Base-by-base conservation (phyloP, 768 basidiomycete genomes). In the Symmetrospora coprosmae region DNA sequence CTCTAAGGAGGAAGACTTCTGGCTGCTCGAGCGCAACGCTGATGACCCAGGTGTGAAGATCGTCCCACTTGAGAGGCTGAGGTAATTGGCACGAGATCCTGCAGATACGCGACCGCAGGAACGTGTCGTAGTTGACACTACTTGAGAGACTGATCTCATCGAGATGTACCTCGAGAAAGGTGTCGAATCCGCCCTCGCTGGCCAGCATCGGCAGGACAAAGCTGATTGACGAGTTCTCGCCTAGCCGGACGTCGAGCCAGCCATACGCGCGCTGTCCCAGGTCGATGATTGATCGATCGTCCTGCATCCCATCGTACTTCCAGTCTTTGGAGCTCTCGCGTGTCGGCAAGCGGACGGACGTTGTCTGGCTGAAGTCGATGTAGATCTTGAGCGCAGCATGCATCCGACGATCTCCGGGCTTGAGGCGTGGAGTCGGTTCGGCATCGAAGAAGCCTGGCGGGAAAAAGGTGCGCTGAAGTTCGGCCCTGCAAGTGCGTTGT, bases 281-380 rank as follows among this genome's bases (percentile, higher is more conserved):
- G 14, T 62, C 50, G 64, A 64, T 77, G 77, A 52, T 77, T 77
- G 30, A 76, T 77, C 78, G 74, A 5, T 70, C 68, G 31, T 75
- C 67, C n/a, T 56, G 50, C 17, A 60, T 7, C 31, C 81, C 82
- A 70, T 96, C 92, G 83, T 85, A 96, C 70, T 83, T 81, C 92
- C 92, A 97, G 71, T 96, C 85, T 78, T 97, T 96, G 0, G 89
- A 94, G 0, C 82, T 72, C 72, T 97, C 92, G 9, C 89, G 81
- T 60, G 91, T 91, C 2, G 92, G 92, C n/a, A 94, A 75, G 39
- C 86, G 79, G 9, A 96, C 68, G 0, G 79, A 81, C 0, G 87
- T 86, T 25, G 82, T 79, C 49, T 85, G 84, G 8, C 81, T 78
- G 40, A 97, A 75, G 71, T 89, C 85, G 23, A 94, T 71, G 65